Conservation (phyloP, 225 moss, liverwort and hornwort genomes). For the Bryum argenteum region DNA sequence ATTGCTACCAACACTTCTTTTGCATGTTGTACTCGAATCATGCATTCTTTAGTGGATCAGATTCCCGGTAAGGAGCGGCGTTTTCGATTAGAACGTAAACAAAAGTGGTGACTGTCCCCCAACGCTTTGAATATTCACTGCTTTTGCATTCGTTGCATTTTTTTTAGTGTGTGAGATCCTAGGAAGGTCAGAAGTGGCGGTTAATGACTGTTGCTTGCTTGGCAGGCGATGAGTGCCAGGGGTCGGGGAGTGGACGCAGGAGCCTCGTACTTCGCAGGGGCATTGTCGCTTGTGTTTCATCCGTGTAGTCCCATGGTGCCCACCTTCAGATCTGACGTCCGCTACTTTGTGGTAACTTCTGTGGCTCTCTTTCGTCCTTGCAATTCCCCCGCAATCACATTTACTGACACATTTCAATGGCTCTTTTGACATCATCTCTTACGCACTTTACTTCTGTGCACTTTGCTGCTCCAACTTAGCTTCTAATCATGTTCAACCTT, state of each 20-base stretch:
- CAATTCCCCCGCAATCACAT: not conserved
- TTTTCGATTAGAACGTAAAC: too few relatives aligned
- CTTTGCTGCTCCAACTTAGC: too few relatives aligned
- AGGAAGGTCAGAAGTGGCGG: too few relatives aligned
- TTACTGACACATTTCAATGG: not conserved
- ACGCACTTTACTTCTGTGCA: not conserved
- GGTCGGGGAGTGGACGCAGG: constrained; percentile 73
- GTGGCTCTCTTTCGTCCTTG: constrained; percentile 1
- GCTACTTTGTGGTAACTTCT: constrained; percentile 82
- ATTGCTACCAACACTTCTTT: too few relatives aligned
- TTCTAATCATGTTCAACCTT: too few relatives aligned
- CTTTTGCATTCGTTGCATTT: too few relatives aligned
- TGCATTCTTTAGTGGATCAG: not conserved
- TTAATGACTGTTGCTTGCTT: not conserved
- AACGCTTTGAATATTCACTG: too few relatives aligned
- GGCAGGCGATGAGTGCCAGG: constrained; percentile 87
- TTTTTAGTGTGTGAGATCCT: too few relatives aligned
- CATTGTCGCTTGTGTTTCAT: constrained; percentile 90
- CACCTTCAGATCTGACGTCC: constrained; percentile 92
- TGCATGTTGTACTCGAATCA: not conserved
- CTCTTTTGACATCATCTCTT: constrained; percentile 1
- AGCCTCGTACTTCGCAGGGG: constrained; percentile 88
- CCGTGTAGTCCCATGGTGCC: constrained; percentile 80
- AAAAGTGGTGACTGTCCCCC: too few relatives aligned
- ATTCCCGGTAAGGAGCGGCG: too few relatives aligned